Conservation (phyloP, 176 grass and related monocot species). For the Coix lacrymajobi region DNA sequence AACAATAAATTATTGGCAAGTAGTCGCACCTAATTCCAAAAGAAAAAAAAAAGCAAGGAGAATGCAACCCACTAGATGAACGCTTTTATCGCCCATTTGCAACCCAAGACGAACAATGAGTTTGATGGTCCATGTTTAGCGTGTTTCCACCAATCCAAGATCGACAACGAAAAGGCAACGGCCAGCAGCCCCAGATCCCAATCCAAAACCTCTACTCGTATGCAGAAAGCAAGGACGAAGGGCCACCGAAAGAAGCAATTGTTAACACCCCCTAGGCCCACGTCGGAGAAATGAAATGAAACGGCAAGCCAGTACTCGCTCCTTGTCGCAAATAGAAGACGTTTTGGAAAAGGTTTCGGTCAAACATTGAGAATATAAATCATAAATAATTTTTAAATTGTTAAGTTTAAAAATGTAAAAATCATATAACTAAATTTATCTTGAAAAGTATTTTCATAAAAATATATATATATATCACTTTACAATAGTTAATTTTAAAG, state of each 20-base stretch:
- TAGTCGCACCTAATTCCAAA: not conserved
- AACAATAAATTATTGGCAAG: not conserved
- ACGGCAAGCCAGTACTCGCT: no score
- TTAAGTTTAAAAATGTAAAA: no score
- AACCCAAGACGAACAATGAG: not conserved
- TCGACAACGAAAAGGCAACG: conserved; percentile 16
- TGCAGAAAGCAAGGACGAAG: not conserved
- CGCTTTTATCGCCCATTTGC: not conserved
- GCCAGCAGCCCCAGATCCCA: not conserved
- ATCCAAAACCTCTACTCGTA: not conserved
- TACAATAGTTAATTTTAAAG: no score
- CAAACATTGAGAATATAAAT: no score
- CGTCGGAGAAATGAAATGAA: no score
- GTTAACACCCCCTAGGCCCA: not conserved
- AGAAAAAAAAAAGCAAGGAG: not conserved
- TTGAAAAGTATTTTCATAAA: no score
- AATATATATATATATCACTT: no score
- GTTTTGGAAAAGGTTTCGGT: no score
- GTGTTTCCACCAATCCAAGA: not conserved
- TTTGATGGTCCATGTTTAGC: not conserved
- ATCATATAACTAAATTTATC: no score
- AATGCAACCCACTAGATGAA: not conserved
- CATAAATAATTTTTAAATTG: no score
- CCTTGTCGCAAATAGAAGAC: no score
- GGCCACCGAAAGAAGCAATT: not conserved